Conservation (phyloP, 495 filamentous ascomycete species). For the Podospora fimiseda region DNA sequence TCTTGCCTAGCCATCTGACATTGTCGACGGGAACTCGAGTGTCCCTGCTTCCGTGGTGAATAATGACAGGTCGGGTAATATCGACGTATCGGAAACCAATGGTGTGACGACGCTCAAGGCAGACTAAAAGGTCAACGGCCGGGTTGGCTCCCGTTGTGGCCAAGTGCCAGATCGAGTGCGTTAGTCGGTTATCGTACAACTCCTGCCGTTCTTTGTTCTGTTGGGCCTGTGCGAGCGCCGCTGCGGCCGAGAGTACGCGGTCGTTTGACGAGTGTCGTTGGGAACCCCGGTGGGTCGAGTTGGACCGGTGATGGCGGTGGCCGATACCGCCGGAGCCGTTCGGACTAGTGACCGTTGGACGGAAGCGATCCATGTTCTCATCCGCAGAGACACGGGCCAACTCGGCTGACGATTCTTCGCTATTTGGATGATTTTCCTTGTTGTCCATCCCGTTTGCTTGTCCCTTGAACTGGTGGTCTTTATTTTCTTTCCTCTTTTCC, state of each 20-base stretch:
- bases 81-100: conserved; percentile 98
- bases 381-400: conserved; percentile 22
- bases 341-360: conserved; percentile 25
- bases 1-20: conserved; percentile 87
- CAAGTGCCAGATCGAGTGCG: conserved; percentile 89
- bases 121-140: conserved; percentile 86
- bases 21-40: conserved; percentile 92
- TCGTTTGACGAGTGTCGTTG: conserved; percentile 25
- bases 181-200: conserved; percentile 79
- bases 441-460: conserved; percentile 26
- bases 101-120: conserved; percentile 80
- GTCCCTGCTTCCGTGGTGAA: conserved; percentile 90
- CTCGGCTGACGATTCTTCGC: conserved; percentile 9
- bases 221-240: conserved; percentile 26
- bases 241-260: conserved; percentile 42
- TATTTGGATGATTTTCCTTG: conserved; percentile 37
- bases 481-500: conserved; percentile 41
- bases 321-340: conserved; percentile 16
- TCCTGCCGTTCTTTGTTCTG: conserved; percentile 64
- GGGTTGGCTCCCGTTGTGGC: conserved; percentile 90
- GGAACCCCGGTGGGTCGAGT: conserved; percentile 18
- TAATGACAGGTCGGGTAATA: conserved; percentile 81
- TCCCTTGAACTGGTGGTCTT: too few species aligned
- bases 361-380: conserved; percentile 34
- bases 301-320: conserved; percentile 27